Conservation (phyloP, 2,329 filamentous ascomycete species). For the Hortaea werneckii region DNA sequence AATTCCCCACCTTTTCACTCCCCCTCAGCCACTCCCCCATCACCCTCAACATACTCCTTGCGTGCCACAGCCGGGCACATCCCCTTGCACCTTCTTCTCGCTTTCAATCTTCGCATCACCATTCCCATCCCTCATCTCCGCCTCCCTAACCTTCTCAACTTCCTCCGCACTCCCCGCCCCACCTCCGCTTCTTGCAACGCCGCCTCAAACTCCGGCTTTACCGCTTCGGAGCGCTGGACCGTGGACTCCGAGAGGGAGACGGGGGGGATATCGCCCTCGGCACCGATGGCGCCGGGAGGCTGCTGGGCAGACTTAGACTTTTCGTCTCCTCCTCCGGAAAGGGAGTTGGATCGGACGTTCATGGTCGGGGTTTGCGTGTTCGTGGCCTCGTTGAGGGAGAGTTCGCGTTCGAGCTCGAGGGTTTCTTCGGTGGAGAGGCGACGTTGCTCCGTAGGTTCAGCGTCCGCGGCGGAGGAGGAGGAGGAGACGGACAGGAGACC, state of each 20-base stretch:
- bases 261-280: no score
- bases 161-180: background rate
- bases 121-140: background rate
- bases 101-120: background rate
- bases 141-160: background rate
- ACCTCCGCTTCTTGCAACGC: no score
- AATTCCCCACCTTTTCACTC: background rate
- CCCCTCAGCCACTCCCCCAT: background rate
- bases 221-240: no score
- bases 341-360: background rate
- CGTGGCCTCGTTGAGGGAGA: conserved; percentile 15
- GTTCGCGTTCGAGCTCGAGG: conserved; percentile 13
- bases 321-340: background rate
- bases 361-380: conserved; percentile 16
- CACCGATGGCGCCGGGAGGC: no score
- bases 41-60: background rate
- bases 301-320: background rate
- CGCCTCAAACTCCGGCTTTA: no score
- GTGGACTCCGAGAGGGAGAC: no score
- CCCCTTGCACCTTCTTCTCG: background rate
- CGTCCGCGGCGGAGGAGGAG: background rate
- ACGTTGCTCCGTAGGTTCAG: background rate
- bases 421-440: conserved; percentile 4
- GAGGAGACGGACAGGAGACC: conserved; percentile 15
- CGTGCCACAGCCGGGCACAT: background rate